Base-by-base conservation (phyloP, 768 basidiomycete genomes). In the Lentinula boryana region DNA sequence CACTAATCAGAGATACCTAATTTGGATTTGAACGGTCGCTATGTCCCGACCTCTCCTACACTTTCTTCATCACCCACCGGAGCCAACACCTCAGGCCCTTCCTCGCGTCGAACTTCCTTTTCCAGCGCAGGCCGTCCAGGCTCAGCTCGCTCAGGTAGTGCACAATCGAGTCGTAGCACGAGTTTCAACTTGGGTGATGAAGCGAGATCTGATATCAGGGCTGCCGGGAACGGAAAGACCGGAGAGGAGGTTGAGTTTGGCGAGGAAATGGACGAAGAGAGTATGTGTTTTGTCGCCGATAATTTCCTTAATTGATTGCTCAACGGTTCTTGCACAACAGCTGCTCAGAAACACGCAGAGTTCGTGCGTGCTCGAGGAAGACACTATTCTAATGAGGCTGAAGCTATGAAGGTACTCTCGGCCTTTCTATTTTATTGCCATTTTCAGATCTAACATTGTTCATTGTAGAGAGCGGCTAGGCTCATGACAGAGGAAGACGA, bases 301-400 rank as follows among this genome's bases (percentile, higher is more conserved):
- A 33, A 60, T 40, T 40, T 13, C 0, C 44, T 53, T 23, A 21
- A 41, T 41, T 32, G 21, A 18, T 46, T 32, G 10, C 35, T 50
- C n/a, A 59, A 13, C 35, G 23, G 15, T 23, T 2, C n/a, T 35
- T 15, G 16, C 13, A 38, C 16, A 56, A 13, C 63, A 94, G 92
- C 91, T 62, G 86, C 86, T 51, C 87, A 82, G 40, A 93, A 91
- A 74, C 92, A 91, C 66, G 89, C 86, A 13, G 92, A 79, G 23
- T 94, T 94, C 67, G 78, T 93, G 35, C 83, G 84, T 64, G 91
- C 91, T 23, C 82, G 92, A 23, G 89, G 88, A 58, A 79, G 89
- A 59, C 93, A 94, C 68, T 94, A 94, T 66, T 93, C 91, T 5
- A 93, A 94, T 55, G 93, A 95, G 69, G 93, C 90, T 1, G 89